Percentiles rank a stretch among this genome's conserved stretches.
These are phyloP conservation scores for Pseudozyma sp. DNA, from an alignment of 1,284 basidiomycete species.

Conservation along the genomic window DNA sequence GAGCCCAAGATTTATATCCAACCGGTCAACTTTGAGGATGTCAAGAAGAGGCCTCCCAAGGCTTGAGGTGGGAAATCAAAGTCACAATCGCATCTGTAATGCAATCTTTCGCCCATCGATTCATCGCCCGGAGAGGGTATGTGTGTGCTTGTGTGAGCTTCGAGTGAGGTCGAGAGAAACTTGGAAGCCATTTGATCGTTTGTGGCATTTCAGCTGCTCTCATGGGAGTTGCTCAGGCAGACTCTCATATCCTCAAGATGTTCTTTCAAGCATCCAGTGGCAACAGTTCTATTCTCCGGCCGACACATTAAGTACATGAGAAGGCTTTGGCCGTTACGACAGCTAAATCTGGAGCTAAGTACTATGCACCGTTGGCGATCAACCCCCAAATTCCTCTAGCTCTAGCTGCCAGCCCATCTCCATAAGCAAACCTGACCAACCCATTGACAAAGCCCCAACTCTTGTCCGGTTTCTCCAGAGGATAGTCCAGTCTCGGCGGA, in stretches of 20 bases:
- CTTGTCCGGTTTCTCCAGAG: constrained; percentile 39
- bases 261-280: too few species aligned
- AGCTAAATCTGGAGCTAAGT: too few species aligned
- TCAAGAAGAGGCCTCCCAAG: constrained; percentile 63
- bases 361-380: constrained; percentile 18
- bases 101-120: not conserved
- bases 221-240: too few species aligned
- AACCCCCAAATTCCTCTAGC: constrained; percentile 16
- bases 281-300: too few species aligned
- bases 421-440: constrained; percentile 36
- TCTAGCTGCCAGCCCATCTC: constrained; percentile 1
- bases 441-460: constrained; percentile 41
- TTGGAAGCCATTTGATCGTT: too few species aligned
- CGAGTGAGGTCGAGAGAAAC: not conserved
- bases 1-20: constrained; percentile 63
- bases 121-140: not conserved
- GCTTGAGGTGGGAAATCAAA: constrained; percentile 10
- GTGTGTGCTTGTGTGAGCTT: not conserved
- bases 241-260: too few species aligned
- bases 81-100: not conserved
- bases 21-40: constrained; percentile 61
- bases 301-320: too few species aligned
- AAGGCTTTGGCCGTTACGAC: too few species aligned
- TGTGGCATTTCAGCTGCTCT: too few species aligned
- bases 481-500: constrained; percentile 73